A percentile compares a stretch with the other conserved stretches of the same genome.
phyloP scores from a whole-genome alignment of 2,329 filamentous ascomycete genomes.

The Phialocephala subalpina region DNA sequence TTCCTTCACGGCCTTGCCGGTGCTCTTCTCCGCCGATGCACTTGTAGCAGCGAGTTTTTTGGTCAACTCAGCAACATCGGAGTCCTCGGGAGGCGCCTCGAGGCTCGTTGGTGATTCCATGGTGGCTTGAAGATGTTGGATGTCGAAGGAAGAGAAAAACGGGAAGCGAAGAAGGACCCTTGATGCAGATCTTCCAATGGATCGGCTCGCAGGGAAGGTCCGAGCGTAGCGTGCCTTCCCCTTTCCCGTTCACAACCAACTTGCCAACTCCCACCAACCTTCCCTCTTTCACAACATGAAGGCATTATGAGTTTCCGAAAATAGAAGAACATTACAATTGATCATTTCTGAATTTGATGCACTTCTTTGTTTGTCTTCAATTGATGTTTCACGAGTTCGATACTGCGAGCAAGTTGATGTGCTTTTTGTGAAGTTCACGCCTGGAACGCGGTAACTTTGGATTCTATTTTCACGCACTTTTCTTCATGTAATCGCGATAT shows the following conservation, averaged over 20 bases:
- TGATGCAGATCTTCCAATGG: neutral
- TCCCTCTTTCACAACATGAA: slow-evolving; percentile 2
- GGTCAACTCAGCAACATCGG: neutral
- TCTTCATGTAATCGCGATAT: slow-evolving; percentile 24
- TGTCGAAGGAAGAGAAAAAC: neutral
- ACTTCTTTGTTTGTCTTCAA: slow-evolving; percentile 5
- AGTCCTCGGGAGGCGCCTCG: neutral
- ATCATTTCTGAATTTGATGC: neutral
- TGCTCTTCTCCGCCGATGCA: neutral
- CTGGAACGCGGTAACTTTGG: neutral
- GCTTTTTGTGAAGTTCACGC: slow-evolving; percentile 21
- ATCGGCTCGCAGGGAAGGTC: neutral
- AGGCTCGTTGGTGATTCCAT: neutral
- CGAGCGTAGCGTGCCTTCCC: slow-evolving; percentile 19
- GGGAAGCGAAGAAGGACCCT: neutral
- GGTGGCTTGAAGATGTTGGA: neutral
- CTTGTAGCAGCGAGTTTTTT: neutral
- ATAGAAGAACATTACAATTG: neutral
- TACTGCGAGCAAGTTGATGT: neutral
- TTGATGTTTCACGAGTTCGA: neutral
- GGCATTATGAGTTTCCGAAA: neutral
- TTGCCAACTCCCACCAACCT: neutral
- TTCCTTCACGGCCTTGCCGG: neutral
- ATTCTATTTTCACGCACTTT: neutral
- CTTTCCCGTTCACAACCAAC: slow-evolving; percentile 7